phyloP scores from a whole-genome alignment of 108 stramenopile genomes.

The Chaetoceros muelleri region DNA sequence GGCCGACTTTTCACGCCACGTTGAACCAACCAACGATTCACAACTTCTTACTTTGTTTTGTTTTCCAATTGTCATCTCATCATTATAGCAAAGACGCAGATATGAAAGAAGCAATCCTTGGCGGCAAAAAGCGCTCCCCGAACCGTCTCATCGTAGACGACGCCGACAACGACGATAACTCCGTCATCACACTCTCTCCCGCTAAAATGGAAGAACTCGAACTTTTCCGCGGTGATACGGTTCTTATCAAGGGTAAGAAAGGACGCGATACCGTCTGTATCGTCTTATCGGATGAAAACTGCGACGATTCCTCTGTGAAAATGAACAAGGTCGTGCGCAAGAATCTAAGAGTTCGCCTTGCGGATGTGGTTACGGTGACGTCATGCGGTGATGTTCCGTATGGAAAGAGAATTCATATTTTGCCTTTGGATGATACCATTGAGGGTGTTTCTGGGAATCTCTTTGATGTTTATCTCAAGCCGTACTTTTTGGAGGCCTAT shows the following conservation, averaged over 20 bases:
- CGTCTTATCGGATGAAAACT: slow-evolving; percentile 94
- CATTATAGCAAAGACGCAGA: slow-evolving; percentile 59
- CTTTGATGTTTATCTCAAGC: slow-evolving; percentile 99
- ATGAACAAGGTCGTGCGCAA: slow-evolving; percentile 99
- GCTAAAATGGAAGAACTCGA: slow-evolving; percentile 98
- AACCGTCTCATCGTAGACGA: slow-evolving; percentile 99
- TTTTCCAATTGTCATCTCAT: too few relatives aligned
- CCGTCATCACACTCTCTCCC: slow-evolving; percentile 83
- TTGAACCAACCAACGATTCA: too few relatives aligned
- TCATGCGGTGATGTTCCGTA: slow-evolving; percentile 96
- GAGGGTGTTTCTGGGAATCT: slow-evolving; percentile 99
- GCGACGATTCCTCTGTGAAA: slow-evolving; percentile 90
- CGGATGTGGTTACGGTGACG: slow-evolving; percentile 93
- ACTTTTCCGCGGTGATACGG: slow-evolving; percentile 98
- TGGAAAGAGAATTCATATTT: slow-evolving; percentile 96
- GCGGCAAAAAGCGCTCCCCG: slow-evolving; percentile 92
- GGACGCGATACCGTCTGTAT: slow-evolving; percentile 98
- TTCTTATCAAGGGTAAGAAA: slow-evolving; percentile 98
- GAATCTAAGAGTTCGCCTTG: slow-evolving; percentile 94
- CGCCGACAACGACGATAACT: slow-evolving; percentile 99
- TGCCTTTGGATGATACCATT: slow-evolving; percentile 98
- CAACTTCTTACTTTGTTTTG: too few relatives aligned
- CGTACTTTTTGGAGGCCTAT: slow-evolving; percentile 99
- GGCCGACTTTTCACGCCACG: too few relatives aligned
- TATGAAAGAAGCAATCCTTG: slow-evolving; percentile 80